phyloP scores from a whole-genome alignment of 768 basidiomycete species.

The Hypholoma fasciculare region DNA sequence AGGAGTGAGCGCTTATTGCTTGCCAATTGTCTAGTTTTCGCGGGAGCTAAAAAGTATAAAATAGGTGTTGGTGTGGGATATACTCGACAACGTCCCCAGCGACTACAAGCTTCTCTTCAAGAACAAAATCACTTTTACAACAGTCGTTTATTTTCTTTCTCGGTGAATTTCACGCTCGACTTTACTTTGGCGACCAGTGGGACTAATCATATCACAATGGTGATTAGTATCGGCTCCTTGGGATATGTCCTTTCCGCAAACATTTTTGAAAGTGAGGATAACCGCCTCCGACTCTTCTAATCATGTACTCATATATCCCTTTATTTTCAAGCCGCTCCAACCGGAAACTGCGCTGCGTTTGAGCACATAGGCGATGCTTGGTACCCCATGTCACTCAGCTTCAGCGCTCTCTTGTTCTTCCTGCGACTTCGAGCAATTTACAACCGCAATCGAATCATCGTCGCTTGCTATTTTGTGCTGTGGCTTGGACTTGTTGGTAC shows the following conservation, averaged over 20 bases:
- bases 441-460: neutral
- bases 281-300: neutral
- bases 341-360: neutral
- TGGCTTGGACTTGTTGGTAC: conserved; percentile 1
- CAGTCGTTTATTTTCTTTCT: conserved; percentile 7
- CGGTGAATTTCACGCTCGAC: neutral
- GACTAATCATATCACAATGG: neutral
- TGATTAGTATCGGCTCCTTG: neutral
- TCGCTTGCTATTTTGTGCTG: neutral
- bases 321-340: neutral
- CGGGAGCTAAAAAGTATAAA: neutral
- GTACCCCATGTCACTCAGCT: neutral
- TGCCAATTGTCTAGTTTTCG: neutral
- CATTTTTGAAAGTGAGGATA: conserved; percentile 2
- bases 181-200: neutral
- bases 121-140: conserved; percentile 1
- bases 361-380: neutral
- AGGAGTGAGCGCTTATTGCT: conserved; percentile 3
- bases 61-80: conserved; percentile 13
- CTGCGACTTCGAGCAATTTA: conserved; percentile 2
- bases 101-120: conserved; percentile 8
- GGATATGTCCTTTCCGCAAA: conserved; percentile 1
- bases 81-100: conserved; percentile 2
- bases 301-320: neutral
- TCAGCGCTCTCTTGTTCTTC: conserved; percentile 4